Conservation (phyloP, 192 early-diverging fungal genomes). For the Coemansia sp. region DNA sequence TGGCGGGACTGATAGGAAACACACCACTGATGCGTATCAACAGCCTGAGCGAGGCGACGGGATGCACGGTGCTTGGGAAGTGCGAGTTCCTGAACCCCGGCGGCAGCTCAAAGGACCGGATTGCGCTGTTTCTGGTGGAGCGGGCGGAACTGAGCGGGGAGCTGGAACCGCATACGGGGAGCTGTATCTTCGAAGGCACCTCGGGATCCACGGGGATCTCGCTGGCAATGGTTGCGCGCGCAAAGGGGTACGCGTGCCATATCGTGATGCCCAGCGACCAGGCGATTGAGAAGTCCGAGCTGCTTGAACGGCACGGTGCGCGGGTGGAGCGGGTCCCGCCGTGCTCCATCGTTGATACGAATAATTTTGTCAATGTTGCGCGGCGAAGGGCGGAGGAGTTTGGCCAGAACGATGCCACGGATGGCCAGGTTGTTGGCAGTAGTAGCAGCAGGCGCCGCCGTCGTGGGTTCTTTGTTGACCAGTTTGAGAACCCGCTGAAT, state of each 20-base stretch:
- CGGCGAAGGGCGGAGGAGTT: slow-evolving; percentile 71
- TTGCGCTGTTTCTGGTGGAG: slow-evolving; percentile 83
- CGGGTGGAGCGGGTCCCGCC: slow-evolving; percentile 90
- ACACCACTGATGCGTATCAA: slow-evolving; percentile 87
- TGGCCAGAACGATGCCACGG: slow-evolving; percentile 7
- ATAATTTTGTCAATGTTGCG: slow-evolving; percentile 93
- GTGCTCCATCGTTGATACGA: slow-evolving; percentile 85
- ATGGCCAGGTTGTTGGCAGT: background rate
- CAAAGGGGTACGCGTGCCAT: slow-evolving; percentile 88
- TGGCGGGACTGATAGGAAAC: slow-evolving; percentile 85
- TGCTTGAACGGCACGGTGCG: slow-evolving; percentile 81
- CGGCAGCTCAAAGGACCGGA: slow-evolving; percentile 91
- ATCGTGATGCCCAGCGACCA: slow-evolving; percentile 98
- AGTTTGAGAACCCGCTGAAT: slow-evolving; percentile 93
- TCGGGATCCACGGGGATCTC: slow-evolving; percentile 96
- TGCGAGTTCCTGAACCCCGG: slow-evolving; percentile 90
- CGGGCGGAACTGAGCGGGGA: slow-evolving; percentile 70
- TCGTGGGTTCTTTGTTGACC: slow-evolving; percentile 82
- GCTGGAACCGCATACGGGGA: slow-evolving; percentile 71
- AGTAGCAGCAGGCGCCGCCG: slow-evolving; percentile 13
- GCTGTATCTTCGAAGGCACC: slow-evolving; percentile 91
- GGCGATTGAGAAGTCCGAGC: slow-evolving; percentile 84
- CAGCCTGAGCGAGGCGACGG: slow-evolving; percentile 84
- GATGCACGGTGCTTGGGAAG: slow-evolving; percentile 81
- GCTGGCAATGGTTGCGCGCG: slow-evolving; percentile 85